A percentile compares a stretch with the other conserved stretches of the same genome.
Evolutionary conservation across 2,329 filamentous ascomycete species (phyloP).

Genomic region (Exophiala sp.): DNA sequence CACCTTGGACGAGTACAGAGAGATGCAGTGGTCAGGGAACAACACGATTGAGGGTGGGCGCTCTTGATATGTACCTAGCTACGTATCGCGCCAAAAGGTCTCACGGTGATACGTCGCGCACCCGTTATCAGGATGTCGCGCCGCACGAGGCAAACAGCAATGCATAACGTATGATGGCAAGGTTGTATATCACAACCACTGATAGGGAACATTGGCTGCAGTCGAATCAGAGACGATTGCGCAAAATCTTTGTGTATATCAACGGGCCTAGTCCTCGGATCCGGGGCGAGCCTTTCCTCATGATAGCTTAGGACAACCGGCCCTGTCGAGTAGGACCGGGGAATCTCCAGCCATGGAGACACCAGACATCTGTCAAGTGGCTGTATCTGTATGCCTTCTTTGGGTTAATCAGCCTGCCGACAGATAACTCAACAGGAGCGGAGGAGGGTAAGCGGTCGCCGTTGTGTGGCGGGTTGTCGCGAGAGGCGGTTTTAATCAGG

Average conservation of each 20-base stretch:
- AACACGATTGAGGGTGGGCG: background rate
- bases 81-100: background rate
- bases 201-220: background rate
- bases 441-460: background rate
- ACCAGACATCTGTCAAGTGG: background rate
- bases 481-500: background rate
- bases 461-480: background rate
- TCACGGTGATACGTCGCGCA: background rate
- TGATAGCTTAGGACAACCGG: background rate
- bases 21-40: background rate
- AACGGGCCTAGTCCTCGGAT: background rate
- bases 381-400: background rate
- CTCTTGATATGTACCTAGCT: background rate
- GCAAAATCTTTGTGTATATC: background rate
- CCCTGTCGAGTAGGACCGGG: background rate
- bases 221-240: constrained; percentile 4
- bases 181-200: background rate
- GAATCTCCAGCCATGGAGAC: background rate
- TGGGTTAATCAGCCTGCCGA: background rate
- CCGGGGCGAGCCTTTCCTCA: background rate
- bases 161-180: background rate
- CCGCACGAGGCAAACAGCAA: background rate
- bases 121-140: background rate
- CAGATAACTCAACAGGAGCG: background rate
- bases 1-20: background rate